These are phyloP conservation scores for Chytridium lagenaria DNA, from an alignment of 371 early-diverging fungal species.

Conservation along the genomic window DNA sequence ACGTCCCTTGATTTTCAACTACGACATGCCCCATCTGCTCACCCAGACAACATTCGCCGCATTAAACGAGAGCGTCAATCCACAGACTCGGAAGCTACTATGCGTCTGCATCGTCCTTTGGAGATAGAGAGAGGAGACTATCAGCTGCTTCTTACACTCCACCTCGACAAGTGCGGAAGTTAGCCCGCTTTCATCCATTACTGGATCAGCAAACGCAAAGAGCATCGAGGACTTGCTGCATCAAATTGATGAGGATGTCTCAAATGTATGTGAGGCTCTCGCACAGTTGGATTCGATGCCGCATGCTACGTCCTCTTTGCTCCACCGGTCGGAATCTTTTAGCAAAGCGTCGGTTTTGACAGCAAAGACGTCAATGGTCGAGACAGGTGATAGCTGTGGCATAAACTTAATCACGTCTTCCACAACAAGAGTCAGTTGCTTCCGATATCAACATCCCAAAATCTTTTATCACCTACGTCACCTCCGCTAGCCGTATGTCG, in stretches of 20 bases:
- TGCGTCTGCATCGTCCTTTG: background rate
- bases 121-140: background rate
- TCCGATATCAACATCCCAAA: background rate
- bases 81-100: background rate
- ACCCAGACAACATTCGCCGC: conserved; percentile 12
- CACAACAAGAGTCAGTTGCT: background rate
- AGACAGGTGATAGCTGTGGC: no score
- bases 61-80: background rate
- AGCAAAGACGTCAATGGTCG: no score
- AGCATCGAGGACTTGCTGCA: conserved; percentile 14
- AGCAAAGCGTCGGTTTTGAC: no score
- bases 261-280: conserved; percentile 19
- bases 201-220: conserved; percentile 14
- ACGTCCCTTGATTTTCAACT: background rate
- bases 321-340: background rate
- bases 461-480: background rate
- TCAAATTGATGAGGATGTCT: conserved; percentile 19
- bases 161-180: background rate
- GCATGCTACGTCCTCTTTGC: background rate
- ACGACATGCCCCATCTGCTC: conserved; percentile 15
- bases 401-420: background rate
- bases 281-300: background rate
- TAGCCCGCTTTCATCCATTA: background rate
- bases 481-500: background rate
- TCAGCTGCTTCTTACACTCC: background rate